Evolutionary conservation across 2,329 filamentous ascomycete genomes (phyloP).

Genomic region (Ceratocystis albifundus): DNA sequence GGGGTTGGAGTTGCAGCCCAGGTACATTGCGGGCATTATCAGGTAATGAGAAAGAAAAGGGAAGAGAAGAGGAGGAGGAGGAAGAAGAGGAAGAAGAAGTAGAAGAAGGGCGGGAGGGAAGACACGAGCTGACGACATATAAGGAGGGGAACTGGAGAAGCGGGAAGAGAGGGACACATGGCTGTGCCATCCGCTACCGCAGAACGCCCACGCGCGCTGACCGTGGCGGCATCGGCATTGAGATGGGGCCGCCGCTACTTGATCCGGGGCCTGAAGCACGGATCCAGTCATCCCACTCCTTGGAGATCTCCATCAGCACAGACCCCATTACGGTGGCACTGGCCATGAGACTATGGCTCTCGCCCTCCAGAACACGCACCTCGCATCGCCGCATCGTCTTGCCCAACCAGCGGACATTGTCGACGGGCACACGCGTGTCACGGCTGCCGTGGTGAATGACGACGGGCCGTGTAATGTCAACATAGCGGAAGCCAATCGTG

Average conservation of each 20-base stretch:
- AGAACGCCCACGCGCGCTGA: not conserved
- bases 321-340: conserved; percentile 85
- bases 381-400: conserved; percentile 90
- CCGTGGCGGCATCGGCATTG: not conserved
- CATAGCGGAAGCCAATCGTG: conserved; percentile 89
- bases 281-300: conserved; percentile 86
- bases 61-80: too few species aligned
- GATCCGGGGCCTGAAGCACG: conserved; percentile 40
- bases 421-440: conserved; percentile 83
- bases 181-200: not conserved
- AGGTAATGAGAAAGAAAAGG: not conserved
- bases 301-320: conserved; percentile 86
- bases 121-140: too few species aligned
- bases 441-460: conserved; percentile 89
- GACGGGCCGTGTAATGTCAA: conserved; percentile 82
- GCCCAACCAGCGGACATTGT: conserved; percentile 90
- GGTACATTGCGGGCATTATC: not conserved
- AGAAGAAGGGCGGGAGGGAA: too few species aligned
- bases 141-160: too few species aligned
- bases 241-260: not conserved
- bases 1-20: not conserved
- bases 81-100: too few species aligned
- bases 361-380: conserved; percentile 76
- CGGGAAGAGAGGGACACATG: not conserved
- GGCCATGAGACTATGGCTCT: conserved; percentile 93